Base-by-base conservation (phyloP, 1,139 yeast genomes). In the Candida frijolesensis region DNA sequence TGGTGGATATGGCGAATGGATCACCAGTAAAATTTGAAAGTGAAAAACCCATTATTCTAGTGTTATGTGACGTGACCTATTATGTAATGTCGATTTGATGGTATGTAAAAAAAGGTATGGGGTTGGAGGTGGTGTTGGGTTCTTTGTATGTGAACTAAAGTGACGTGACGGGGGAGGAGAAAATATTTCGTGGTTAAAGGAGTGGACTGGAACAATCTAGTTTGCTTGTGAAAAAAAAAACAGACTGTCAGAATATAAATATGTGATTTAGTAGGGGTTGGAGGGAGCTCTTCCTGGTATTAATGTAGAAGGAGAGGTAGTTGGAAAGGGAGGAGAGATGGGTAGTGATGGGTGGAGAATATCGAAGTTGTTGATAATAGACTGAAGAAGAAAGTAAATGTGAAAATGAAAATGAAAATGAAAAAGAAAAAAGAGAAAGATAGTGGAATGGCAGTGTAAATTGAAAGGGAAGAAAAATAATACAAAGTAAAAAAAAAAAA, bases 1-100 rank as follows among this genome's bases (percentile, higher is more conserved):
- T 70, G 16, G 91, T 83, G 19, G 89, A 74, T 40, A 85, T 72
- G 33, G 89, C 91, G 63, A 87, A 87, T 1, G 92, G 91, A 62
- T 85, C 89, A 37, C 85, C 79, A 22, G 80, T 67, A 57, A 84
- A 72, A 60, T 85, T 84, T 41, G 84, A 72, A 51, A 83, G 50
- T 47, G 64, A 66, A 53, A 75, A 66, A 9, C 75, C 70, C 80
- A 76, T 76, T 42, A 29, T 50, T 19, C 4, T 42, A 8, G 16
- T 22, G 9, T 14, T 15, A 19, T 41, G 15, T 32, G 18, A 32
- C 15, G 12, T 19, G n/a, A 37, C 25, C 19, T 40, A n/a, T 5
- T 19, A 39, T 25, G 2, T 2, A 25, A 25, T 25, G 29, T 25
- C 8, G 10, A 9, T 25, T 25, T 25, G 29, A 25, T 25, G 29